Evolutionary conservation across 1,284 basidiomycete species (phyloP), one percentile per base, ranked within the genome.

Genomic region (Paramarasmius palmivorus): DNA sequence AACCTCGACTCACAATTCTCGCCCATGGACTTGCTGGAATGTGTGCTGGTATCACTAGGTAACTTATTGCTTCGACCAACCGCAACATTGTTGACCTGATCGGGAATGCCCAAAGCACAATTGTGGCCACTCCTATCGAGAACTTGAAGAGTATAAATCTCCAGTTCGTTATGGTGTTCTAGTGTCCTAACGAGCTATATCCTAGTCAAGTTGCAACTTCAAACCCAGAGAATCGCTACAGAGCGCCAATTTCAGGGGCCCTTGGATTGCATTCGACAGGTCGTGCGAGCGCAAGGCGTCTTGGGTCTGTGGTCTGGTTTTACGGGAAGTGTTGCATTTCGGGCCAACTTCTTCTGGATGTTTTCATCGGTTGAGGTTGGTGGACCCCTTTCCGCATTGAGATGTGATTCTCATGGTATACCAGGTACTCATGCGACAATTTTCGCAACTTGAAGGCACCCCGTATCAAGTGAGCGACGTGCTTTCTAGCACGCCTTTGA

Each of bases 1-100:
- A 61, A 47, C 74, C 70, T 66, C 75, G 83, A 49, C 68, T 86
- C 56, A 81, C 83, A 19, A 61, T 86, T 19, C 59, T 77, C n/a
- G 84, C 76, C 2, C 84, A 88, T 67, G 82, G 82, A 3, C 55
- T 88, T 20, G 87, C 90, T 2, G 90, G 90, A 0, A 66, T 90
- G n/a, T 77, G 83, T 59, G 90, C 90, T 5, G 90, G 90, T 2
- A 77, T 82, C 68, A 92, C 90, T 3, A 91, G 89, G 76, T 85
- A 65, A 26, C n/a, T n/a, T n/a, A n/a, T n/a, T n/a, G n/a, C n/a
- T n/a, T n/a, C n/a, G n/a, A n/a, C n/a, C n/a, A n/a, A n/a, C n/a
- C n/a, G n/a, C n/a, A n/a, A n/a, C n/a, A n/a, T n/a, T n/a, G n/a
- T n/a, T n/a, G n/a, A n/a, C n/a, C n/a, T n/a, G n/a, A n/a, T n/a